phyloP scores from a whole-genome alignment of 345 rosid genomes.

The Draba incana region DNA sequence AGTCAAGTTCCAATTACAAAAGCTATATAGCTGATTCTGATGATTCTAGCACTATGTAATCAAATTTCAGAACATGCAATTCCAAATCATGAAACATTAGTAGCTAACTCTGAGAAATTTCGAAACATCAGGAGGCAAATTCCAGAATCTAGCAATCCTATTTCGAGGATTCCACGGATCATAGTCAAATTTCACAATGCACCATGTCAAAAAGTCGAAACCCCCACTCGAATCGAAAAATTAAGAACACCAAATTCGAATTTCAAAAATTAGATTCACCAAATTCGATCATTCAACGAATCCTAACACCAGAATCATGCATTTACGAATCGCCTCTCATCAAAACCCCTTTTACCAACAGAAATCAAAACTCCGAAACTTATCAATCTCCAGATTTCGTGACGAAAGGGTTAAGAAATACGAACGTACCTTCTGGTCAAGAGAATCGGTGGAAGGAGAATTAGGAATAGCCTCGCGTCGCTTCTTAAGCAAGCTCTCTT shows the following conservation, averaged over 20 bases:
- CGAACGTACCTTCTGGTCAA: slow-evolving; percentile 39
- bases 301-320: slow-evolving; percentile 26
- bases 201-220: background rate
- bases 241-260: slow-evolving; percentile 23
- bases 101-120: slow-evolving; percentile 2
- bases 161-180: slow-evolving; percentile 5
- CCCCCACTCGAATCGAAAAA: background rate
- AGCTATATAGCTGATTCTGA: slow-evolving; percentile 3
- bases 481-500: slow-evolving; percentile 44
- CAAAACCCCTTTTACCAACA: background rate
- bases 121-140: background rate
- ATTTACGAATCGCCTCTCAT: background rate
- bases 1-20: slow-evolving; percentile 3
- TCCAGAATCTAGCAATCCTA: background rate
- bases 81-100: slow-evolving; percentile 8
- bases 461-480: slow-evolving; percentile 41
- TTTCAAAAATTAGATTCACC: background rate
- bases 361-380: background rate
- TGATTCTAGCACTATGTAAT: background rate
- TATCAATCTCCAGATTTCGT: slow-evolving; percentile 21
- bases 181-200: slow-evolving; percentile 20
- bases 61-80: slow-evolving; percentile 12
- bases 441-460: slow-evolving; percentile 30
- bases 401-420: background rate
- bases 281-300: slow-evolving; percentile 20